These are phyloP conservation scores for Saccharum hybrid DNA, from an alignment of 202 grass and related monocot species.

Conservation along the genomic window DNA sequence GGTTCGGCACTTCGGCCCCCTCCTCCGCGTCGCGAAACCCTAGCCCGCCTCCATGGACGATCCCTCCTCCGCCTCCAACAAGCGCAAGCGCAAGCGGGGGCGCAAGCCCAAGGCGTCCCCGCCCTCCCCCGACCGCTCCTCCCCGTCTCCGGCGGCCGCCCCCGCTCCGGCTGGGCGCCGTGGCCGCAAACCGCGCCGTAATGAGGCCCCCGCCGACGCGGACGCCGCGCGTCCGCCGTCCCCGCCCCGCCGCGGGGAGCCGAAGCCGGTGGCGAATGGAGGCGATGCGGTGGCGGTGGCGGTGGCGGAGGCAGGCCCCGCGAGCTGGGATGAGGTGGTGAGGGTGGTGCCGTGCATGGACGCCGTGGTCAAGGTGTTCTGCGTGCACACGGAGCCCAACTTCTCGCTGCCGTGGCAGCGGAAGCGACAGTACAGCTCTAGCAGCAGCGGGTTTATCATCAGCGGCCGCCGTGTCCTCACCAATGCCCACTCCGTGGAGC, in stretches of 20 bases:
- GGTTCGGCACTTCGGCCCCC: background rate
- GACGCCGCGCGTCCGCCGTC: slow-evolving; percentile 48
- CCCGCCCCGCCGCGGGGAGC: slow-evolving; percentile 33
- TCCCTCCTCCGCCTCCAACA: slow-evolving; percentile 50
- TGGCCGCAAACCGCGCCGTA: slow-evolving; percentile 48
- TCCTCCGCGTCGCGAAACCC: slow-evolving; percentile 49
- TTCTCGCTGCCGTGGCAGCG: slow-evolving; percentile 94
- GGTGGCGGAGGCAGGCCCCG: slow-evolving; percentile 38
- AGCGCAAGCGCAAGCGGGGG: slow-evolving; percentile 67
- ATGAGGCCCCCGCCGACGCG: slow-evolving; percentile 33
- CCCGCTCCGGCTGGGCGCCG: slow-evolving; percentile 36
- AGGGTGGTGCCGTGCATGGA: slow-evolving; percentile 88
- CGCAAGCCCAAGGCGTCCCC: slow-evolving; percentile 59
- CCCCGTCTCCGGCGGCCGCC: slow-evolving; percentile 35
- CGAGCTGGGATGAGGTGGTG: slow-evolving; percentile 69
- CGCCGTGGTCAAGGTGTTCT: slow-evolving; percentile 98
- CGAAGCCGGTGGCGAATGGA: slow-evolving; percentile 53
- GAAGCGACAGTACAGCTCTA: slow-evolving; percentile 93
- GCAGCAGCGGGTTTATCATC: slow-evolving; percentile 91
- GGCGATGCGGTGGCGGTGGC: slow-evolving; percentile 39
- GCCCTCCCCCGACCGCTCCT: slow-evolving; percentile 32
- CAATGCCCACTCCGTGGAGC: slow-evolving; percentile 93
- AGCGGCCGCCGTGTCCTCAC: slow-evolving; percentile 80
- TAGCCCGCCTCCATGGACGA: slow-evolving; percentile 65
- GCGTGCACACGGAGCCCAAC: slow-evolving; percentile 93